Evolutionary conservation across 805 yeast species (phyloP).

Genomic region (Myxozyma neotropica): DNA sequence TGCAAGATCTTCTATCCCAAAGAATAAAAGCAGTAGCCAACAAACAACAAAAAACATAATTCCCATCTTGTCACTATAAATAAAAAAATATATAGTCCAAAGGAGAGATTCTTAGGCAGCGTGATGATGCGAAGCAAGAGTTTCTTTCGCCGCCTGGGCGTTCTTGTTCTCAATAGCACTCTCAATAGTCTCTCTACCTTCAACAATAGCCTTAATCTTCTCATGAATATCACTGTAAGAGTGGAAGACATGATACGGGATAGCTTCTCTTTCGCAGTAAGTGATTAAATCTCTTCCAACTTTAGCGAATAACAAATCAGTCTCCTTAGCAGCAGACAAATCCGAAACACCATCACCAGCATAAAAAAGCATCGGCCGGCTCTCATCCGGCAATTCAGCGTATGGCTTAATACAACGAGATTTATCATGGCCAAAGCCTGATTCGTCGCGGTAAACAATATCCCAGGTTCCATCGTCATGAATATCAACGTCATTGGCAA

Average conservation of each 20-base stretch:
- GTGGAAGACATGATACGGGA: slow-evolving; percentile 83
- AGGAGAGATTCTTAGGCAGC: neutral
- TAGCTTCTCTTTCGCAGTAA: slow-evolving; percentile 75
- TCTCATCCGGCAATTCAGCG: slow-evolving; percentile 42
- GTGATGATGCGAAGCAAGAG: slow-evolving; percentile 10
- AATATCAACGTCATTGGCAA: slow-evolving; percentile 72
- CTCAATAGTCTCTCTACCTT: slow-evolving; percentile 43
- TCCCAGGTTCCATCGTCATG: slow-evolving; percentile 70
- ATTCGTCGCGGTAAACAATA: slow-evolving; percentile 80
- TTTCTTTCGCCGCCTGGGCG: slow-evolving; percentile 1
- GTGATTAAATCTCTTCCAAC: slow-evolving; percentile 86
- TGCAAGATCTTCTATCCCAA: neutral
- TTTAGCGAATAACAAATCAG: slow-evolving; percentile 91
- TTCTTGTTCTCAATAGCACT: slow-evolving; percentile 26
- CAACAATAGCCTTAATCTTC: slow-evolving; percentile 59
- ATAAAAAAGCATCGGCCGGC: slow-evolving; percentile 74
- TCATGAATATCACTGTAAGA: slow-evolving; percentile 71
- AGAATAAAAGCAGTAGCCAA: too few relatives aligned
- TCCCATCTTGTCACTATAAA: neutral
- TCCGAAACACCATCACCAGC: slow-evolving; percentile 99
- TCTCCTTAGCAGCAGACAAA: slow-evolving; percentile 90
- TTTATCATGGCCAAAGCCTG: slow-evolving; percentile 94
- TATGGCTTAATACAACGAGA: slow-evolving; percentile 69
- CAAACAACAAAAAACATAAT: too few relatives aligned
- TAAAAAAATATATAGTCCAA: neutral